phyloP scores from a whole-genome alignment of 257 asterid genomes.

The Ilex aquifolium region DNA sequence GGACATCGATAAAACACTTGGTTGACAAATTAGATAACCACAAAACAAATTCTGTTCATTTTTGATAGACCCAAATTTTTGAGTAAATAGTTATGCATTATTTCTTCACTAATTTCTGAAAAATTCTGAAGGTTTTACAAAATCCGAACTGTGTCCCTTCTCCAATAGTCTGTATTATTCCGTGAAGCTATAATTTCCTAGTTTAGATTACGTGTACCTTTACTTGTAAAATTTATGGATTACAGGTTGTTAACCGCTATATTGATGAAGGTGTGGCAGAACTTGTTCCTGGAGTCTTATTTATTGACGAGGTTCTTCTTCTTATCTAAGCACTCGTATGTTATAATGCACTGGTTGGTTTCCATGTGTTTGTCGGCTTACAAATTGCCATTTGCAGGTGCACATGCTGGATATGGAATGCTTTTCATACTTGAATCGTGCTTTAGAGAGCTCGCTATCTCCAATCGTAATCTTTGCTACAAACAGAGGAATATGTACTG shows the following conservation, averaged over 20 bases:
- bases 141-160: too few species aligned
- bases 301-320: constrained; percentile 71
- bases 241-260: constrained; percentile 85
- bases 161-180: too few species aligned
- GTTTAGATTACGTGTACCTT: not conserved
- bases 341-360: not conserved
- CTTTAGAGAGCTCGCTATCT: constrained; percentile 76
- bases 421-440: constrained; percentile 85
- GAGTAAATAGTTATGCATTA: too few species aligned
- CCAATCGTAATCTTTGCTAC: constrained; percentile 93
- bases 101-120: too few species aligned
- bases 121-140: too few species aligned
- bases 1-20: too few species aligned
- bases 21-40: too few species aligned
- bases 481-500: constrained; percentile 80
- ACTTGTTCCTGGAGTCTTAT: constrained; percentile 92
- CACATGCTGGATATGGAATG: constrained; percentile 98
- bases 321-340: not conserved
- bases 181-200: too few species aligned
- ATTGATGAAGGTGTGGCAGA: constrained; percentile 94
- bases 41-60: too few species aligned
- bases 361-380: not conserved
- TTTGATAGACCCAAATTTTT: too few species aligned
- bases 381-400: constrained; percentile 39
- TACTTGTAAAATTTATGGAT: constrained; percentile 6